Conservation (phyloP, 495 filamentous ascomycete species). For the Penicillium angulare region DNA sequence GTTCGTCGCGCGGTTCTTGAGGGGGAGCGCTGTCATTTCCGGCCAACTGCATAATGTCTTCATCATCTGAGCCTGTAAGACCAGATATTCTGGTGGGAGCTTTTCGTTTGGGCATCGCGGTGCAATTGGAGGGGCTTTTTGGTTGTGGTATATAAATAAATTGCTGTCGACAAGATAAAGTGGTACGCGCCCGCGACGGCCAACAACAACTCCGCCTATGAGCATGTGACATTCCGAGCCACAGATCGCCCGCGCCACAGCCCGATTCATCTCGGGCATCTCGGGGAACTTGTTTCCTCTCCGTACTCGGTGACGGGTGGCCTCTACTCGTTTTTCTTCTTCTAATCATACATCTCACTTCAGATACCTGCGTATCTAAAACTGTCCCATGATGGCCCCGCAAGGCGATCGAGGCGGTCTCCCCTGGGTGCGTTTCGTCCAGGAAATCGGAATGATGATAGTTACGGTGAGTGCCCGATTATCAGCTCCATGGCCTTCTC, state of each 20-base stretch:
- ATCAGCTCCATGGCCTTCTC: background rate
- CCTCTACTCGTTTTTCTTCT: background rate
- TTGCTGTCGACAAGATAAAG: background rate
- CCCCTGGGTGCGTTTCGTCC: constrained; percentile 52
- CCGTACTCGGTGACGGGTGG: constrained; percentile 3
- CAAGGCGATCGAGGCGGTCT: constrained; percentile 40
- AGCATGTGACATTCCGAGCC: constrained; percentile 36
- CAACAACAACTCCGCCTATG: constrained; percentile 25
- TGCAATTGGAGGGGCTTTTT: background rate
- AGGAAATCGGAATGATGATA: constrained; percentile 56
- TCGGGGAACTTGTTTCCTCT: constrained; percentile 4
- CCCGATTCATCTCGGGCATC: constrained; percentile 24
- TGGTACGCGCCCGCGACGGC: constrained; percentile 7
- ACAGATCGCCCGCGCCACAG: constrained; percentile 31
- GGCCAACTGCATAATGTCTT: constrained; percentile 49
- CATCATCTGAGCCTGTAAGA: constrained; percentile 67
- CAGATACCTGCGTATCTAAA: constrained; percentile 5
- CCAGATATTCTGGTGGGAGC: constrained; percentile 55
- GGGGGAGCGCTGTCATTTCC: constrained; percentile 20
- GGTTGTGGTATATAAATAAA: background rate
- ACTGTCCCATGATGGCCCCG: constrained; percentile 45
- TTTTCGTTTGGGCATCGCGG: constrained; percentile 55
- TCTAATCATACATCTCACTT: background rate
- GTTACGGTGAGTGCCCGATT: constrained; percentile 47
- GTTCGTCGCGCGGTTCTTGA: constrained; percentile 31